Evolutionary conservation across 1,139 yeast genomes (phyloP), one percentile per base, ranked within the genome.

Genomic region (Yamadazyma spencermartinsiae): DNA sequence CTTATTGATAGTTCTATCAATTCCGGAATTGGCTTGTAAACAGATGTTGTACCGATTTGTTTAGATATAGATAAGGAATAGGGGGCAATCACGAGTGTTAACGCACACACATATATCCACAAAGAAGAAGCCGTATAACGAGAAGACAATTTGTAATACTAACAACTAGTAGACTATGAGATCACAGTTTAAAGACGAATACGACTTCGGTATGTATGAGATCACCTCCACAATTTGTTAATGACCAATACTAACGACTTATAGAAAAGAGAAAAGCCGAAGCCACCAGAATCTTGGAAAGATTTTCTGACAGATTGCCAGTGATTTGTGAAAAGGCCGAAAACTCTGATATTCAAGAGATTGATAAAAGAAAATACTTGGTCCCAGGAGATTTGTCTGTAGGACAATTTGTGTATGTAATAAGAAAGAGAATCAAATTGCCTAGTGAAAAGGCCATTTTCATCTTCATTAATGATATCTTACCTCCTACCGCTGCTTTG

Each of bases 361-460:
- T 92, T 59, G 98, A 92, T 65, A 92, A 92, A 76, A 85, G 96
- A 65, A 92, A 92, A 70, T 92, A 92, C 60, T 77, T 92, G 53
- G 98, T 92, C 9, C 98, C 98, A 9, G 85, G 92, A 24, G 98
- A 94, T 63, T 76, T 92, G 56, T 88, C 98, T 0, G 96, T 92
- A 44, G 98, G 98, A 27, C 98, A 92, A 65, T 90, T 92, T 70
- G 98, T 92, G 39, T 92, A 92, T 58, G 98, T 92, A 44, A 88
- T 92, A 55, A 83, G 98, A 66, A 89, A 90, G 71, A 83, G 98
- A 63, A 90, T 92, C 64, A 86, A 86, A 73, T 78, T 92, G 49
- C 96, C 97, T 33, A 87, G 96, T 31, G 98, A 92, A 65, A 90
- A 92, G 82, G 98, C 98, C 34, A 90, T 92, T 51, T 92, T 92